Conservation (phyloP, 2,329 filamentous ascomycete species). For the Aspergillus luchuensis region DNA sequence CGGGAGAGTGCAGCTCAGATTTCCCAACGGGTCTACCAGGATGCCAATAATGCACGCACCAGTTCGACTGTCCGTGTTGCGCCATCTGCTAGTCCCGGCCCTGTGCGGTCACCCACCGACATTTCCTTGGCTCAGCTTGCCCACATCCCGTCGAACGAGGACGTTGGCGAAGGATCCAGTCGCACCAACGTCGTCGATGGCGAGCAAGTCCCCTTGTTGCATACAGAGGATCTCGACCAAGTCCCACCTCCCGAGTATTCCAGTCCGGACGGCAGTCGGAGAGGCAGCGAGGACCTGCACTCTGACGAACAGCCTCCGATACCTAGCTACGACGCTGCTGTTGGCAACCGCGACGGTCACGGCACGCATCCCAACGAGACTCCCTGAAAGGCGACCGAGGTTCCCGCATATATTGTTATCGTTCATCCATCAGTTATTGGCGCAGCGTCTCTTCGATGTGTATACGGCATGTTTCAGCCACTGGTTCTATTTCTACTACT, state of each 20-base stretch:
- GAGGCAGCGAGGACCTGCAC: slow-evolving; percentile 57
- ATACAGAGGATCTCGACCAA: slow-evolving; percentile 33
- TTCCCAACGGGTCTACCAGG: slow-evolving; percentile 47
- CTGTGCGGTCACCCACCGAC: slow-evolving; percentile 87
- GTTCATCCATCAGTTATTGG: slow-evolving; percentile 7
- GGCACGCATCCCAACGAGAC: slow-evolving; percentile 1
- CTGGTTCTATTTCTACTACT: slow-evolving; percentile 13
- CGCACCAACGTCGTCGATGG: slow-evolving; percentile 35
- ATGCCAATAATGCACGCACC: slow-evolving; percentile 70
- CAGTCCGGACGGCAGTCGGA: slow-evolving; percentile 56
- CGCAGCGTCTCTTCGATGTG: slow-evolving; percentile 11
- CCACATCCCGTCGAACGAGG: slow-evolving; percentile 65
- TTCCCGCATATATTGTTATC: background rate
- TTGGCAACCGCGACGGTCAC: slow-evolving; percentile 44
- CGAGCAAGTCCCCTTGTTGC: slow-evolving; percentile 27
- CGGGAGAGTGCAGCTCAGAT: slow-evolving; percentile 54
- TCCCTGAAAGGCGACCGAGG: slow-evolving; percentile 1
- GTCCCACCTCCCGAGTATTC: slow-evolving; percentile 54
- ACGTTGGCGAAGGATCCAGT: slow-evolving; percentile 73
- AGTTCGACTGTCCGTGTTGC: slow-evolving; percentile 76
- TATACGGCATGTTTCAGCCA: slow-evolving; percentile 13
- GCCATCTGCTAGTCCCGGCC: slow-evolving; percentile 81
- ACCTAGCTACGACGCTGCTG: slow-evolving; percentile 78
- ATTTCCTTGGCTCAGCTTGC: slow-evolving; percentile 89
- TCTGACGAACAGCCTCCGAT: slow-evolving; percentile 67